Evolutionary conservation across 495 filamentous ascomycete genomes (phyloP), one percentile per base, ranked within the genome.

Genomic region (Aspergillus baeticus): DNA sequence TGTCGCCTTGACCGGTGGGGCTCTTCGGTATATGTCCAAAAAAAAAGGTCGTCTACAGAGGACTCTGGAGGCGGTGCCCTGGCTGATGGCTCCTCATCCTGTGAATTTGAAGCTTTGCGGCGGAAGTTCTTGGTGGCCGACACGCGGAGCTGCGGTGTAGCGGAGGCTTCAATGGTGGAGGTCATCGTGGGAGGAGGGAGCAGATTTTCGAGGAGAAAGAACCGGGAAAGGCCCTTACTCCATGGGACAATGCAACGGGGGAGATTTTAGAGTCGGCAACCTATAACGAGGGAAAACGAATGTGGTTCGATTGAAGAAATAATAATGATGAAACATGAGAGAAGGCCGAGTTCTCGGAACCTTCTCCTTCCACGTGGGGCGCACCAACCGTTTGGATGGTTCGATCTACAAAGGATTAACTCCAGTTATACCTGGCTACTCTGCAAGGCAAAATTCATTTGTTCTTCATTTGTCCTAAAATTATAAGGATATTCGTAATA

Each of bases 1-100:
- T 89, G 79, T 53, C 95, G 81, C 64, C 95, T 76, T 37, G 94
- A 93, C 56, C 91, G 83, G 73, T 99, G 95, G 39, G 95, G 95
- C 74, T 99, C 95, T 74, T 99, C 95, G 8, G 94, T 96, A 63
- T 98, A 97, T 23, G 95, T 96, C 95, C 96, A 96, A 72, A 91
- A 87, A 73, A 88, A 88, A 37, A 77, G 71, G 59, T 87, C 81
- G 10, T 80, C 69, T 22, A 75, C 72, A 6, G 66, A 52, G 20
- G 70, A 69, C 38, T 69, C 68, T 37, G 72, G 72, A 38, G 74
- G 70, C 23, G 71, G 51, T 44, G 68, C 65, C 64, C 70, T 61
- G 37, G 58, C 23, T 8, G 70, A 69, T 8, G 48, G 55, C 29
- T 57, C 60, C 13, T 56, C 63, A 61, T 37, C 43, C 31, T 63